Conservation (phyloP, 805 yeast species). For the Komagataella mondaviorum region DNA sequence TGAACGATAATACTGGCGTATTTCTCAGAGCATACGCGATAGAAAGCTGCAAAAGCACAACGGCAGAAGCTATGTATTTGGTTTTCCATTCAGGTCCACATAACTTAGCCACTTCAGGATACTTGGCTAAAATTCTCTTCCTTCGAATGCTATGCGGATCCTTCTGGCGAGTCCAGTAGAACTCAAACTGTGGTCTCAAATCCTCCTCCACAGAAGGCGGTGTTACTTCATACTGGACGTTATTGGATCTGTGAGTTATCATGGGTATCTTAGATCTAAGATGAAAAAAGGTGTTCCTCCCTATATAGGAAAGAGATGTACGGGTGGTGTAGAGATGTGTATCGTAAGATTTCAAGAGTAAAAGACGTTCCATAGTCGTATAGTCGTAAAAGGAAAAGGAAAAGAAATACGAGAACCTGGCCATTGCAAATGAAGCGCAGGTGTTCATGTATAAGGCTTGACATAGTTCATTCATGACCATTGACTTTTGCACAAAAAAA, state of each 20-base stretch:
- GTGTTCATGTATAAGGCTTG: too few species aligned
- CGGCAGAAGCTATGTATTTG: constrained; percentile 56
- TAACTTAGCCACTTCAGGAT: constrained; percentile 70
- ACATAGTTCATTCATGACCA: too few species aligned
- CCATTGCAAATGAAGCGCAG: too few species aligned
- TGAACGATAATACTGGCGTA: constrained; percentile 34
- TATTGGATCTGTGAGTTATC: constrained; percentile 8
- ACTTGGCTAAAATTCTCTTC: constrained; percentile 53
- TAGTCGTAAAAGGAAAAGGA: not conserved
- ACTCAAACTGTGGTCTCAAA: constrained; percentile 26
- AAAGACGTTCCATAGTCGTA: not conserved
- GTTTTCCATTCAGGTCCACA: constrained; percentile 83
- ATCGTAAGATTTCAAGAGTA: not conserved
- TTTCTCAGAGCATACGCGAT: constrained; percentile 50
- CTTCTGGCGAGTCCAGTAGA: constrained; percentile 70
- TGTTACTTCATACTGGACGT: constrained; percentile 10
- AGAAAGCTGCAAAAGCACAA: constrained; percentile 54
- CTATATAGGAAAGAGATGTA: not conserved
- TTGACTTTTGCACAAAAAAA: too few species aligned
- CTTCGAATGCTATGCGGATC: constrained; percentile 77
- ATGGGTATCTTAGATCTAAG: constrained; percentile 7
- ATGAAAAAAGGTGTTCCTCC: not conserved
- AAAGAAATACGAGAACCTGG: not conserved
- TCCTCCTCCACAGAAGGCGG: constrained; percentile 20
- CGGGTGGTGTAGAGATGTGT: not conserved